Conservation (phyloP, 805 yeast genomes). For the Yamadazyma endophytica region DNA sequence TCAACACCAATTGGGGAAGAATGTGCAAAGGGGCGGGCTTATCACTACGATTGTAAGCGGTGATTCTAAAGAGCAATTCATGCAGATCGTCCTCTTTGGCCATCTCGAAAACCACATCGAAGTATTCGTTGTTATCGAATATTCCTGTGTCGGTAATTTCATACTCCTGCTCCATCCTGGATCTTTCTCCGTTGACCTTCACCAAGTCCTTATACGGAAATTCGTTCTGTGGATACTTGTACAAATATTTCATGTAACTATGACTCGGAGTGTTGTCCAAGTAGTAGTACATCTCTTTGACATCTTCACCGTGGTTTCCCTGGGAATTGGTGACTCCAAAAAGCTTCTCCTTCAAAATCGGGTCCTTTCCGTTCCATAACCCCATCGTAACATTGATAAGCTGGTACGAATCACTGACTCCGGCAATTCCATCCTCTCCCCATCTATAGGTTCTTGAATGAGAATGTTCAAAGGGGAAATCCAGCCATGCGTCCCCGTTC, state of each 20-base stretch:
- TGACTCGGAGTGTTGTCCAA: conserved; percentile 92
- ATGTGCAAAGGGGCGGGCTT: conserved; percentile 87
- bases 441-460: conserved; percentile 79
- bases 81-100: conserved; percentile 84
- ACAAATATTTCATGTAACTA: conserved; percentile 84
- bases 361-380: conserved; percentile 88
- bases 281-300: conserved; percentile 79
- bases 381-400: conserved; percentile 73
- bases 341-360: conserved; percentile 75
- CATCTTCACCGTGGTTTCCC: conserved; percentile 96
- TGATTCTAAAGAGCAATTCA: conserved; percentile 75
- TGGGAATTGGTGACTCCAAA: conserved; percentile 90
- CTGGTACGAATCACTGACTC: conserved; percentile 82
- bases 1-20: conserved; percentile 75
- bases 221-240: conserved; percentile 85
- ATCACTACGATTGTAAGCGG: conserved; percentile 81
- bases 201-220: conserved; percentile 79
- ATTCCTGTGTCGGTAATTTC: conserved; percentile 80
- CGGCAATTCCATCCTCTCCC: conserved; percentile 96
- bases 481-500: conserved; percentile 88
- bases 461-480: conserved; percentile 83
- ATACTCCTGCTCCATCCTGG: conserved; percentile 67
- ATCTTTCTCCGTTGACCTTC: conserved; percentile 60
- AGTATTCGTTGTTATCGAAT: conserved; percentile 70
- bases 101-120: conserved; percentile 85